These are phyloP conservation scores for Umbelopsis isabellina DNA, from an alignment of 192 early-diverging fungal species.

Conservation along the genomic window DNA sequence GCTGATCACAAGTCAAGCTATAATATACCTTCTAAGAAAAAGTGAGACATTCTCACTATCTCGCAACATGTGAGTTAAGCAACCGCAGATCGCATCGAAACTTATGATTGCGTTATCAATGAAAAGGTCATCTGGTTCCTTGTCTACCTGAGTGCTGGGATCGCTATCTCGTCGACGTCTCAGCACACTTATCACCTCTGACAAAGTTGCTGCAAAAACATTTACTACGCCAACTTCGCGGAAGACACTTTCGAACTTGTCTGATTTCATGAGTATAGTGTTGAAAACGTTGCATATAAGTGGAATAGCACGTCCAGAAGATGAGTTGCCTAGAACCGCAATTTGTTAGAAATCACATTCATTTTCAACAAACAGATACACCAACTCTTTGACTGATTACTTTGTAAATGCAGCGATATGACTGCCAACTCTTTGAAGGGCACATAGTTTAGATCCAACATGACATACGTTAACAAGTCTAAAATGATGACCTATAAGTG, in stretches of 20 bases:
- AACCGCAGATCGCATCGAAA: slow-evolving; percentile 55
- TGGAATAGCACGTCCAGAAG: slow-evolving; percentile 49
- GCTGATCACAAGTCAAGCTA: not conserved
- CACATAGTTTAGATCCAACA: slow-evolving; percentile 64
- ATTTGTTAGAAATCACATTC: not conserved
- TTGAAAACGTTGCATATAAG: slow-evolving; percentile 50
- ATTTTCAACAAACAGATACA: not conserved
- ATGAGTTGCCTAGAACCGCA: slow-evolving; percentile 40
- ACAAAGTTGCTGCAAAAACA: slow-evolving; percentile 56
- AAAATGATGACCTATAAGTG: slow-evolving; percentile 46
- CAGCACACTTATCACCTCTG: slow-evolving; percentile 53
- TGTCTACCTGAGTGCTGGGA: slow-evolving; percentile 31
- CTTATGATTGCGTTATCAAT: slow-evolving; percentile 53
- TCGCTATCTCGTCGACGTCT: slow-evolving; percentile 40
- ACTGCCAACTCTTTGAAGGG: slow-evolving; percentile 64
- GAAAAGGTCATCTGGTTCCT: slow-evolving; percentile 38
- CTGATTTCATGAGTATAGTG: slow-evolving; percentile 47
- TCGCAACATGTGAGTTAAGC: slow-evolving; percentile 49
- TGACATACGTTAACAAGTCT: slow-evolving; percentile 55
- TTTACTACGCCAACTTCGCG: slow-evolving; percentile 66
- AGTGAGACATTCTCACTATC: slow-evolving; percentile 48
- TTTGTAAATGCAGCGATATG: slow-evolving; percentile 56
- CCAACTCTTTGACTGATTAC: slow-evolving; percentile 19
- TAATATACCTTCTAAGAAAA: slow-evolving; percentile 53
- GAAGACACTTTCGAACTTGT: slow-evolving; percentile 55